Conservation (phyloP, 176 grass and related monocot species). For the Microstegium vimineum region DNA sequence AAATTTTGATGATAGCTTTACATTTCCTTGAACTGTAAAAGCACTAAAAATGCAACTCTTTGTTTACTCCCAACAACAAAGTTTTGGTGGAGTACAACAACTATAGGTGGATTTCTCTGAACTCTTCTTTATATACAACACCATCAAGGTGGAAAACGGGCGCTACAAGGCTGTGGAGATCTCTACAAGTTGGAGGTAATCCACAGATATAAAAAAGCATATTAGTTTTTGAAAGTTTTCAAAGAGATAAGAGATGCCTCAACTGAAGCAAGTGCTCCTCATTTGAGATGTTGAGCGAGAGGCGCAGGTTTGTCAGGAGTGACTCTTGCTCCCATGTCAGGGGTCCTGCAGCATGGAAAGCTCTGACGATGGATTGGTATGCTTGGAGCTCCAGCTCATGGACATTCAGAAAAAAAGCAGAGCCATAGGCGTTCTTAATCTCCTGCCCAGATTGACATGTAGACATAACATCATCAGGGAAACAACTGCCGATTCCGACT, state of each 20-base stretch:
- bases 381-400: conserved; percentile 57
- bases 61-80: conserved; percentile 1
- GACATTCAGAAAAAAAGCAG: conserved; percentile 16
- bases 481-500: background rate
- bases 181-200: background rate
- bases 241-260: conserved; percentile 49
- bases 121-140: conserved; percentile 17
- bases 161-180: background rate
- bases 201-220: background rate
- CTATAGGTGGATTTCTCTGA: background rate
- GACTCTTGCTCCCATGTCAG: conserved; percentile 61
- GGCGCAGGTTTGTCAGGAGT: conserved; percentile 63
- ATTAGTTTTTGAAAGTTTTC: background rate
- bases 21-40: background rate
- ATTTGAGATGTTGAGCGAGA: conserved; percentile 59
- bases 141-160: background rate
- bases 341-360: conserved; percentile 43
- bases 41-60: background rate
- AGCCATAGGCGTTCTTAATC: background rate
- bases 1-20: background rate
- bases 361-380: conserved; percentile 46
- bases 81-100: background rate
- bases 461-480: conserved; percentile 29
- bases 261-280: conserved; percentile 61
- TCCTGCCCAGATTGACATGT: conserved; percentile 4